phyloP scores from a whole-genome alignment of 805 yeast genomes.

The Clavispora carvajalis region DNA sequence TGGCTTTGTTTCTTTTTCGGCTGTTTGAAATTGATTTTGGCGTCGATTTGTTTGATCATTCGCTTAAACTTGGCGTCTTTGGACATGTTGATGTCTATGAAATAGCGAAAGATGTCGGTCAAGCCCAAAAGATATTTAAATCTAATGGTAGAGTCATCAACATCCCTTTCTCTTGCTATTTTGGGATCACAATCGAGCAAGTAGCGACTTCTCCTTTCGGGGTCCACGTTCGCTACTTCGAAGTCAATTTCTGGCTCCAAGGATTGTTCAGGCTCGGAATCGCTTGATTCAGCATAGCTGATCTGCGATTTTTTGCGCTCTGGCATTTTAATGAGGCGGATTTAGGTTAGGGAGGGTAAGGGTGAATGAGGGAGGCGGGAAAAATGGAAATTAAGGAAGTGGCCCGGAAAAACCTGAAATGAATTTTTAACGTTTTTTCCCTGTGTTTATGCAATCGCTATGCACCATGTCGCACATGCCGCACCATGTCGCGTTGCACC shows the following conservation, averaged over 20 bases:
- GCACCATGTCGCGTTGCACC: not conserved
- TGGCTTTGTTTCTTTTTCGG: constrained; percentile 41
- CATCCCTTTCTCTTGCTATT: constrained; percentile 44
- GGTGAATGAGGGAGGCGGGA: not conserved
- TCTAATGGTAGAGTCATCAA: constrained; percentile 68
- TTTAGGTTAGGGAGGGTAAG: not conserved
- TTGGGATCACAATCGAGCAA: constrained; percentile 43
- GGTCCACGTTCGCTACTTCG: constrained; percentile 2
- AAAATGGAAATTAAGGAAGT: not conserved
- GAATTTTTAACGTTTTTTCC: not conserved
- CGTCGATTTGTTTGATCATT: constrained; percentile 52
- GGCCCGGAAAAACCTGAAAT: not conserved
- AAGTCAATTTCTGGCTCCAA: constrained; percentile 1
- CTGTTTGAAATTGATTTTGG: constrained; percentile 37
- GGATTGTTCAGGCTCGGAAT: constrained; percentile 5
- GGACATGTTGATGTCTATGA: constrained; percentile 74
- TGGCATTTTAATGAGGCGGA: not conserved
- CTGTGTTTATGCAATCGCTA: constrained; percentile 1
- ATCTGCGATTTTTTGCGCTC: constrained; percentile 1
- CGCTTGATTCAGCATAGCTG: constrained; percentile 3
- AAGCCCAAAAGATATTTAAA: constrained; percentile 76
- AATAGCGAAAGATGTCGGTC: constrained; percentile 83
- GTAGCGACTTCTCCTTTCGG: constrained; percentile 8
- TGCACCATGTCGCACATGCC: constrained; percentile 1
- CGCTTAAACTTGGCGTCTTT: constrained; percentile 70